phyloP scores from a whole-genome alignment of 495 filamentous ascomycete species.

The Penicillium turbatum region DNA sequence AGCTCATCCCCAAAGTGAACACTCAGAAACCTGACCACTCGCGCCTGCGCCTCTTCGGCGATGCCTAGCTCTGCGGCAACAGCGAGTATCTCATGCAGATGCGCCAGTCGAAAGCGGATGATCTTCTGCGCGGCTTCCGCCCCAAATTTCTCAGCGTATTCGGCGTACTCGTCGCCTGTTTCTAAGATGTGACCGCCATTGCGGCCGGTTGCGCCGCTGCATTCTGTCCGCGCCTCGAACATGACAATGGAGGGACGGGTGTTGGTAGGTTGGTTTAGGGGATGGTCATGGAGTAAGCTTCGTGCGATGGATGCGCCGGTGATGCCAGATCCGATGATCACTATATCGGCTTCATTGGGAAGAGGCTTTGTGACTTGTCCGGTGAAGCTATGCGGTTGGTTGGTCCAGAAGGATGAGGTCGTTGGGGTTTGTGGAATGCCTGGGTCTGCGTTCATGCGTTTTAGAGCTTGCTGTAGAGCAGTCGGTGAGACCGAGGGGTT shows the following conservation, averaged over 20 bases:
- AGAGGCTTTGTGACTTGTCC: conserved; percentile 58
- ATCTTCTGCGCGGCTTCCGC: conserved; percentile 25
- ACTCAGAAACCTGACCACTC: conserved; percentile 33
- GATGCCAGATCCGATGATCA: conserved; percentile 71
- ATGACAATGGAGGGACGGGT: conserved; percentile 51
- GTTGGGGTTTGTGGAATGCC: conserved; percentile 41
- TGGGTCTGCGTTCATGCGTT: conserved; percentile 28
- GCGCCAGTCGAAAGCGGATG: conserved; percentile 28
- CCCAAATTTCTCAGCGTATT: conserved; percentile 21
- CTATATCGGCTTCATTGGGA: conserved; percentile 55
- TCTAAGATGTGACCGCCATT: conserved; percentile 42
- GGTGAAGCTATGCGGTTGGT: conserved; percentile 49
- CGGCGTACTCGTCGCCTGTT: conserved; percentile 26
- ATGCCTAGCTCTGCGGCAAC: conserved; percentile 31
- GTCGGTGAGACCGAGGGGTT: conserved; percentile 16
- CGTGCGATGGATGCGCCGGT: conserved; percentile 64
- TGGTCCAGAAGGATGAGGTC: conserved; percentile 68
- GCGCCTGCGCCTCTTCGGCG: conserved; percentile 21
- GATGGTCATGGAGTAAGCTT: conserved; percentile 47
- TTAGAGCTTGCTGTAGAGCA: conserved; percentile 23
- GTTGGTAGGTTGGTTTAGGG: conserved; percentile 24
- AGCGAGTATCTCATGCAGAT: conserved; percentile 29
- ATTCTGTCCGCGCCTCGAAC: conserved; percentile 74
- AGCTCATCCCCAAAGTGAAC: conserved; percentile 27
- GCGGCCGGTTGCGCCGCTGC: conserved; percentile 76